A percentile compares a stretch with the other conserved stretches of the same genome.
These are phyloP conservation scores for Lactarius indigo DNA, from an alignment of 768 basidiomycete genomes.

Conservation along the genomic window DNA sequence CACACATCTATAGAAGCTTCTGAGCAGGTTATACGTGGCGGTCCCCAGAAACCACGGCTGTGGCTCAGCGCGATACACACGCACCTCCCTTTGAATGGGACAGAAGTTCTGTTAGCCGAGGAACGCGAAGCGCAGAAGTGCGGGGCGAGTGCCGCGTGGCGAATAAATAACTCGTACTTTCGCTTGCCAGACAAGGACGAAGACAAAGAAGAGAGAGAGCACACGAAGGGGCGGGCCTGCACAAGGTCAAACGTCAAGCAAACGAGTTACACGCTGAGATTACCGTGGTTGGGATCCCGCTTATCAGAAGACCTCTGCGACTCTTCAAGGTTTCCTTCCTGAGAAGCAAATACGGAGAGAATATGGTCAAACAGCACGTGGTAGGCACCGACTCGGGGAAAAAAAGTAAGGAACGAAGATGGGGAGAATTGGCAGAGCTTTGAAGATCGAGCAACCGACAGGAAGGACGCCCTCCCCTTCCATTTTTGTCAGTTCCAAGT, in stretches of 20 bases:
- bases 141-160: not conserved
- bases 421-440: not conserved
- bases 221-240: not conserved
- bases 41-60: not conserved
- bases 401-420: not conserved
- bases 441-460: conserved; percentile 5
- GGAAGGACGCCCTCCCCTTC: conserved; percentile 1
- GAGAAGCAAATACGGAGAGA: not conserved
- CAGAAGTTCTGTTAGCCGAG: not conserved
- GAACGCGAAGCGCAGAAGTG: not conserved
- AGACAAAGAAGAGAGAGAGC: not conserved
- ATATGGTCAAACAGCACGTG: not conserved
- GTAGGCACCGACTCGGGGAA: not conserved
- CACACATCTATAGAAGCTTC: not conserved
- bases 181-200: not conserved
- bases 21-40: not conserved
- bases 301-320: conserved; percentile 5
- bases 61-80: not conserved
- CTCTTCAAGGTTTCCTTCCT: not conserved
- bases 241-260: not conserved
- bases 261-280: not conserved
- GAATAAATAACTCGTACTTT: not conserved
- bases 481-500: not conserved
- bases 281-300: not conserved
- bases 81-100: not conserved